Evolutionary conservation across 306 rosid species (phyloP).

Genomic region (Quercus rubra): DNA sequence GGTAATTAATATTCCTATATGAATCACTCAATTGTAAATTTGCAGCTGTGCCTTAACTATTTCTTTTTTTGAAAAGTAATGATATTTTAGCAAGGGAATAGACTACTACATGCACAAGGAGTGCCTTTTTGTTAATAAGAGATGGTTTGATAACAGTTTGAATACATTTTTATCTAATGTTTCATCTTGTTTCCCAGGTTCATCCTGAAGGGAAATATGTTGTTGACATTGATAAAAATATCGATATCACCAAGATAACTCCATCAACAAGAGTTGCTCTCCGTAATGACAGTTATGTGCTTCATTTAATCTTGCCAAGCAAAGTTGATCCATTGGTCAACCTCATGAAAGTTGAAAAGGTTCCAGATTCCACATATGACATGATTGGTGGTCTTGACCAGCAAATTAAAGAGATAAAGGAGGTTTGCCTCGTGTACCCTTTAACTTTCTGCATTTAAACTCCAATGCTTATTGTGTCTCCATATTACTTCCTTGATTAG

Average conservation of each 20-base stretch:
- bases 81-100: too few relatives aligned
- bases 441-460: constrained; percentile 7
- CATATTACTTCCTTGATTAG: not conserved
- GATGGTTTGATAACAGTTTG: not conserved
- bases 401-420: constrained; percentile 97
- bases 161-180: not conserved
- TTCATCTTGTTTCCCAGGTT: constrained; percentile 44
- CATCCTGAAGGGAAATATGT: constrained; percentile 99
- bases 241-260: constrained; percentile 93
- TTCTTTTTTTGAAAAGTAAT: not conserved
- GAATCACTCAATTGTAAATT: not conserved
- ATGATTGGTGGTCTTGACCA: constrained; percentile 99
- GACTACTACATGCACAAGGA: not conserved
- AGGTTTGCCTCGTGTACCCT: constrained; percentile 41
- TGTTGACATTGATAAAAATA: constrained; percentile 90
- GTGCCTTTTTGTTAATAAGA: not conserved
- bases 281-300: constrained; percentile 97
- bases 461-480: not conserved
- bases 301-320: constrained; percentile 92
- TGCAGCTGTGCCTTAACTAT: not conserved
- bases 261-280: constrained; percentile 99
- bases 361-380: constrained; percentile 98
- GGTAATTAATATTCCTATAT: constrained; percentile 36
- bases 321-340: constrained; percentile 98
- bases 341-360: constrained; percentile 98